Evolutionary conservation across 23 red algal species (phyloP), one percentile per base, ranked within the genome.

Genomic region (Chondrus crispus): DNA sequence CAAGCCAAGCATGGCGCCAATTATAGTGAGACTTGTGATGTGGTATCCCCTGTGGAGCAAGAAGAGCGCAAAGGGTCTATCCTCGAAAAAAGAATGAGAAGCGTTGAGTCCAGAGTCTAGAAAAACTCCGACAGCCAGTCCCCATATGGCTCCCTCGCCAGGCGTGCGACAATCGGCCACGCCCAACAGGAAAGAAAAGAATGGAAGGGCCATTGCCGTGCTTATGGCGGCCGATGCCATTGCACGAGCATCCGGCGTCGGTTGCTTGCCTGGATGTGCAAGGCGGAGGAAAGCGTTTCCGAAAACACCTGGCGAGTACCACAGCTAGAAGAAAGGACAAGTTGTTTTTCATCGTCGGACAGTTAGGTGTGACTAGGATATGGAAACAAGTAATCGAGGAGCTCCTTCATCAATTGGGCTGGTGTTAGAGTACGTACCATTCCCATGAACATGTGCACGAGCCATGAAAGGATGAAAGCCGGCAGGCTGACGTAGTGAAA

Each of bases 61-160:
- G 58, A 79, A 90, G 9, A 90, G 62, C 43, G 87, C 87, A 64
- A 90, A 90, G 3, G 87, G 87, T 3, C 74, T 49, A 48, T 90
- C 53, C 72, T 90, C 87, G 64, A 90, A 90, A 54, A 90, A 90
- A 2, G 45, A 77, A 62, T 90, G 87, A 44, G 87, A 78, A 60
- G 72, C 49, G 44, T 90, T 90, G 33, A 90, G 54, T 2, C 87
- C 87, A 66, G 51, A 57, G 58, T 90, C 87, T 19, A 90, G 64
- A 53, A 90, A 90, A 33, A 90, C 37, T 13, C 69, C 87, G 26
- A 90, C 62, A 40, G 87, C 87, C 53, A 90, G 42, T 6, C 87
- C 87, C 87, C 87, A 90, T 38, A 90, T n/a, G 4, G 87, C 71
- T 35, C 69, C 87, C 58, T 90, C 87, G 33, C 87, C 87, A 68